phyloP scores from a whole-genome alignment of 2,329 filamentous ascomycete genomes.

The Drechslerella coelobrocha region DNA sequence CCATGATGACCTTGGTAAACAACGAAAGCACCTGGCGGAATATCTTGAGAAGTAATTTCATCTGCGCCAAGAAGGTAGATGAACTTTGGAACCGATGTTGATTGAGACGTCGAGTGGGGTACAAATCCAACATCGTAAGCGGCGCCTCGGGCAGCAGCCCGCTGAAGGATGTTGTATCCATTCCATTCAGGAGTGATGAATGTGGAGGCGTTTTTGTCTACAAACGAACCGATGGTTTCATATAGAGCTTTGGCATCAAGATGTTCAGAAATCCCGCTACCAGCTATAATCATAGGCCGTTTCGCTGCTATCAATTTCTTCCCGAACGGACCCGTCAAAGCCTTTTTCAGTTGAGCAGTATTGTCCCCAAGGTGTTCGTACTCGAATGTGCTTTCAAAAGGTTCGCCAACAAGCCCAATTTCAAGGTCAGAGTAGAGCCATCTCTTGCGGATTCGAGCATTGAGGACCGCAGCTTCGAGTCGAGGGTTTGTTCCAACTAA shows the following conservation, averaged over 20 bases:
- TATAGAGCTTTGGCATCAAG: slow-evolving; percentile 89
- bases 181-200: slow-evolving; percentile 93
- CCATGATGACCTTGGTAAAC: slow-evolving; percentile 99
- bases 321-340: slow-evolving; percentile 84
- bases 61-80: slow-evolving; percentile 96
- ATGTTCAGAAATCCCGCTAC: slow-evolving; percentile 90
- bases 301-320: slow-evolving; percentile 88
- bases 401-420: slow-evolving; percentile 86
- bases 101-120: slow-evolving; percentile 79
- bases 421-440: slow-evolving; percentile 95
- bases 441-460: slow-evolving; percentile 96
- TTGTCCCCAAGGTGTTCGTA: slow-evolving; percentile 88
- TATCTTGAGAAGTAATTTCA: slow-evolving; percentile 81
- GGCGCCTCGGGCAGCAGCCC: slow-evolving; percentile 87
- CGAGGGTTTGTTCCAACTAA: slow-evolving; percentile 94
- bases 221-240: slow-evolving; percentile 85
- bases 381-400: slow-evolving; percentile 93
- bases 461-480: slow-evolving; percentile 92
- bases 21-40: slow-evolving; percentile 94
- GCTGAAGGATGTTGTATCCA: slow-evolving; percentile 95
- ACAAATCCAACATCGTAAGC: slow-evolving; percentile 97
- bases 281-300: slow-evolving; percentile 95
- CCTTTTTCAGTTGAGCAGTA: slow-evolving; percentile 79
- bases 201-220: slow-evolving; percentile 88
- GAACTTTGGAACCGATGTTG: slow-evolving; percentile 88